A percentile compares a stretch with the other conserved stretches of the same genome.
Evolutionary conservation across 176 grass and related monocot species (phyloP).

Genomic region (Aegilops umbellulata): DNA sequence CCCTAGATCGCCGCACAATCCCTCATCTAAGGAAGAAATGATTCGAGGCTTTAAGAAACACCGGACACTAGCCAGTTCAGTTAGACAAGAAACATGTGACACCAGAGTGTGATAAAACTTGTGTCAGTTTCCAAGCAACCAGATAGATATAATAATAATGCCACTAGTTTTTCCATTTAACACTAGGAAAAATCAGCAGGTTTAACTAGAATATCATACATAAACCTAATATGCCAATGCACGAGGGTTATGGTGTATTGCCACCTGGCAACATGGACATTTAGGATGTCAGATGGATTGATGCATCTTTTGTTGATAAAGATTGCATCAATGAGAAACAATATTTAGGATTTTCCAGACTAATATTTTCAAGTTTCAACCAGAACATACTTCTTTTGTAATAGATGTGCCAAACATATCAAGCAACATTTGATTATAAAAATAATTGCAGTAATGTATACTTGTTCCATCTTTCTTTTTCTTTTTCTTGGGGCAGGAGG

Average conservation of each 20-base stretch:
- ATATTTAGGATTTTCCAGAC: neutral
- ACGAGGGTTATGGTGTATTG: neutral
- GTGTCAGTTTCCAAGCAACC: neutral
- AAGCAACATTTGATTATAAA: neutral
- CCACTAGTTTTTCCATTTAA: neutral
- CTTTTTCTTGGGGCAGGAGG: neutral
- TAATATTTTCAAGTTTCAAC: neutral
- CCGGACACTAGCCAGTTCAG: constrained; percentile 13
- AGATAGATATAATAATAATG: neutral
- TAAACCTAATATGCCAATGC: constrained; percentile 2
- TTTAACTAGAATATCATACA: neutral
- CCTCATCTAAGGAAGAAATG: constrained; percentile 52
- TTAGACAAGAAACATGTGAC: constrained; percentile 10
- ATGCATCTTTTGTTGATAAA: constrained; percentile 13
- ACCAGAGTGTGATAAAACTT: neutral
- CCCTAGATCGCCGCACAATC: constrained; percentile 48
- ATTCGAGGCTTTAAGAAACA: constrained; percentile 36
- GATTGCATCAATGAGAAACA: neutral
- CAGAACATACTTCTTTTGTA: neutral
- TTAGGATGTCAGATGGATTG: neutral
- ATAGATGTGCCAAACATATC: neutral
- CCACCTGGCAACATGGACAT: neutral
- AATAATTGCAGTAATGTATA: neutral
- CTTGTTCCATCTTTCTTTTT: neutral
- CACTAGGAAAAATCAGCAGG: neutral